phyloP scores from a whole-genome alignment of 116 monocot genomes.

The Posidonia oceanica region DNA sequence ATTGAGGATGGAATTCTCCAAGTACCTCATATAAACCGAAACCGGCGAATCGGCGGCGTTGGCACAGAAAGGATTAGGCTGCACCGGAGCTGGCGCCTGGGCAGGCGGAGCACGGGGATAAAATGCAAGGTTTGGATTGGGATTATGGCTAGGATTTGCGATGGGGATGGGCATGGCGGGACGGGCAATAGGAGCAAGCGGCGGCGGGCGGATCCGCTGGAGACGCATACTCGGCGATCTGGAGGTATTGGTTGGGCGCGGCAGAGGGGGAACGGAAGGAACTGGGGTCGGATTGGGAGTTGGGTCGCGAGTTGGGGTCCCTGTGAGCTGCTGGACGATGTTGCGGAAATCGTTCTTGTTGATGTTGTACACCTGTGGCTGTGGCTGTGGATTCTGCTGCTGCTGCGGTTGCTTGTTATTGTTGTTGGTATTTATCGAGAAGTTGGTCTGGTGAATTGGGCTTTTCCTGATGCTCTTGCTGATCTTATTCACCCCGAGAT shows the following conservation, averaged over 20 bases:
- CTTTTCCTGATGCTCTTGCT: conserved; percentile 63
- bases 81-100: background rate
- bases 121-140: background rate
- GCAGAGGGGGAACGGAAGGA: conserved; percentile 6
- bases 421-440: background rate
- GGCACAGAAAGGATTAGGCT: background rate
- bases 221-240: conserved; percentile 39
- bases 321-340: conserved; percentile 87
- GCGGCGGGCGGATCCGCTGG: conserved; percentile 61
- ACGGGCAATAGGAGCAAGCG: conserved; percentile 51
- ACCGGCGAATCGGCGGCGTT: conserved; percentile 39
- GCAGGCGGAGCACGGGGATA: background rate
- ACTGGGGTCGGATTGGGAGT: background rate
- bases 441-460: conserved; percentile 37
- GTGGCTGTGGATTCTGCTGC: conserved; percentile 20
- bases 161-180: conserved; percentile 6
- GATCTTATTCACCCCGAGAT: conserved; percentile 62
- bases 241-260: conserved; percentile 15
- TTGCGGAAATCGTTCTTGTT: conserved; percentile 89
- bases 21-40: conserved; percentile 59
- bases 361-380: conserved; percentile 84
- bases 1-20: conserved; percentile 55
- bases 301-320: conserved; percentile 17
- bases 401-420: conserved; percentile 1
- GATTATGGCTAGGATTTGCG: background rate